Evolutionary conservation across 371 early-diverging fungal genomes (phyloP).

Genomic region (Blastocladiella emersonii): DNA sequence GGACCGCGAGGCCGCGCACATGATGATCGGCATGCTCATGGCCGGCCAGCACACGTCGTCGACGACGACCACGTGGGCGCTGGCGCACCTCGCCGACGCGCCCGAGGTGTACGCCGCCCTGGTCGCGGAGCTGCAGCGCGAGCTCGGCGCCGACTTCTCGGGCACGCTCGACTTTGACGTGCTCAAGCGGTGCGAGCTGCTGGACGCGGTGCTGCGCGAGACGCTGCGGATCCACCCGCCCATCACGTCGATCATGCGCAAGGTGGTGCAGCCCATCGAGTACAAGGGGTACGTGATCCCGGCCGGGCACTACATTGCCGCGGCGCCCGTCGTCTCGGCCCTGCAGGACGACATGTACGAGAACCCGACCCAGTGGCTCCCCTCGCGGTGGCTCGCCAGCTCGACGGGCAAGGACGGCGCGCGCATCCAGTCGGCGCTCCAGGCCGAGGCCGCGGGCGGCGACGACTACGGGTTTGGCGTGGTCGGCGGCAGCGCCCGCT

Average conservation of each 20-base stretch:
- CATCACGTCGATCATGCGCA: constrained; percentile 84
- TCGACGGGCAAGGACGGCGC: constrained; percentile 12
- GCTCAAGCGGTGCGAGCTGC: constrained; percentile 53
- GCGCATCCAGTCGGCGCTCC: constrained; percentile 7
- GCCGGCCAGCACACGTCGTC: constrained; percentile 94
- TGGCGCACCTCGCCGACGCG: constrained; percentile 68
- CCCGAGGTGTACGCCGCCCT: constrained; percentile 29
- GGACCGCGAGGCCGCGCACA: constrained; percentile 73
- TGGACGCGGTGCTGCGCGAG: constrained; percentile 77
- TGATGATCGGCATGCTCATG: constrained; percentile 91
- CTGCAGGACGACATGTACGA: constrained; percentile 61
- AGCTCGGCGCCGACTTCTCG: constrained; percentile 20
- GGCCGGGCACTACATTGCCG: constrained; percentile 72
- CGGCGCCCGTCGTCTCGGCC: constrained; percentile 70
- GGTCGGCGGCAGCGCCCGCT: constrained; percentile 58
- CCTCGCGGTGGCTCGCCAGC: constrained; percentile 57
- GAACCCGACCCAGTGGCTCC: constrained; percentile 62
- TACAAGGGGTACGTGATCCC: constrained; percentile 66
- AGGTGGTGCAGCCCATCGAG: constrained; percentile 39
- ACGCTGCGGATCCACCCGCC: constrained; percentile 88
- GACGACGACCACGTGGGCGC: constrained; percentile 83
- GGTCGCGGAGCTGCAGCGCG: constrained; percentile 23
- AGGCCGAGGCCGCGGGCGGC: constrained; percentile 10
- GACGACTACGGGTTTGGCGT: constrained; percentile 77
- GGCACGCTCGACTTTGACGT: constrained; percentile 48